Base-by-base conservation (phyloP, 2,329 filamentous ascomycete genomes). In the Colletotrichum sansevieriae region DNA sequence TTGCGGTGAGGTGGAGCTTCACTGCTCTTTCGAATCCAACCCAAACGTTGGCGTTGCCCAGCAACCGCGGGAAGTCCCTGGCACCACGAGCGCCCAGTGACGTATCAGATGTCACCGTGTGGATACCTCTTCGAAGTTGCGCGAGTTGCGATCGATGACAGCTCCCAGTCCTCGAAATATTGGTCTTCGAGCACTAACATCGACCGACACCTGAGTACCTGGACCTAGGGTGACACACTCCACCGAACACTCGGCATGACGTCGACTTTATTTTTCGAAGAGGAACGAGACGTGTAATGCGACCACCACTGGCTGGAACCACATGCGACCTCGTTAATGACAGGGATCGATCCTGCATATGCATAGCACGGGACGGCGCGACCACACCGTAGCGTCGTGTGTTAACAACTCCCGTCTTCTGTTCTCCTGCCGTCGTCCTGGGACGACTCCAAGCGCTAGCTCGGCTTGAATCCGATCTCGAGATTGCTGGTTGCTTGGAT, bases 21-120 rank as follows among this genome's bases (percentile, higher is more conserved):
- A 25, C 39, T 20, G 18, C n/a, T 57, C 22, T 15, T 29, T 9
- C 11, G 9, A 11, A 12, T 39, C 58, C 49, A n/a, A 41, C 35
- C 44, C 20, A 54, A 59, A 64, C 65, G 46, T 47, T 18, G 2
- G 33, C 57, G 70, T 71, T 71, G 68, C 70, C 64, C 55, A 37
- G 70, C 70, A 71, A 71, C 70, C 33, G 18, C 65, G 64, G 70
- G 61, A 55, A 58, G 60, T 65, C 68, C 70, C 68, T 71, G 59
- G 61, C 33, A 46, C 52, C 52, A 56, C 44, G n/a, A 25, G 49
- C 51, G 22, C 43, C 39, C 41, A 15, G 70, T 71, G 68, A 71
- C 70, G 70, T 71, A 71, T 63, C 61, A 56, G 39, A 60, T 37
- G 41, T 51, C 49, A 65, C 46, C 33, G 37, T 55, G 65, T 60